phyloP scores from a whole-genome alignment of 106 monocot species.

The Dendrobium nobile region DNA sequence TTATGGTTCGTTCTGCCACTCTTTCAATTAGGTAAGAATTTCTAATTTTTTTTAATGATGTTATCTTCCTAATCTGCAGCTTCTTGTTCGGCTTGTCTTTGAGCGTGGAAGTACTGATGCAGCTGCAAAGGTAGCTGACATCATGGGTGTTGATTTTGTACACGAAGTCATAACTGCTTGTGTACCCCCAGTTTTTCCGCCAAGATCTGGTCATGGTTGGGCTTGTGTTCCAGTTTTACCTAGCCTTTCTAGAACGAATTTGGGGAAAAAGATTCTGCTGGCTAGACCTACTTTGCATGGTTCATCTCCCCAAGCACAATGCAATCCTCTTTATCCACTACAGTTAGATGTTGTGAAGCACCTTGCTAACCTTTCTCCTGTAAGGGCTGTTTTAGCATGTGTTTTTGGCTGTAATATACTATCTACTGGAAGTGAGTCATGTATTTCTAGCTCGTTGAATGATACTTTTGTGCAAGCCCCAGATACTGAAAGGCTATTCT shows the following conservation, averaged over 20 bases:
- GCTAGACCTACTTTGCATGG: slow-evolving; percentile 21
- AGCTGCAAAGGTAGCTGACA: slow-evolving; percentile 89
- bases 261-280: slow-evolving; percentile 19
- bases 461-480: slow-evolving; percentile 36
- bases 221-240: slow-evolving; percentile 79
- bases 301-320: slow-evolving; percentile 25
- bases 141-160: slow-evolving; percentile 91
- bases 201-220: slow-evolving; percentile 76
- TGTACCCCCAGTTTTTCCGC: slow-evolving; percentile 93
- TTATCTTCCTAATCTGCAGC: slow-evolving; percentile 35
- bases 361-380: slow-evolving; percentile 82
- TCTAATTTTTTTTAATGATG: not conserved
- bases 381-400: slow-evolving; percentile 89
- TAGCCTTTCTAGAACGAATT: slow-evolving; percentile 24
- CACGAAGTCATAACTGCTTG: slow-evolving; percentile 94
- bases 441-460: slow-evolving; percentile 24
- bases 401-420: slow-evolving; percentile 88
- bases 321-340: slow-evolving; percentile 65
- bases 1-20: not conserved
- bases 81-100: slow-evolving; percentile 84
- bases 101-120: slow-evolving; percentile 94
- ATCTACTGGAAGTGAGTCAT: slow-evolving; percentile 35
- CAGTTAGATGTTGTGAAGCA: slow-evolving; percentile 77
- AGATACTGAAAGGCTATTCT: slow-evolving; percentile 72
- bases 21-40: not conserved